phyloP scores from a whole-genome alignment of 106 monocot genomes.

The Alisma plantagoaquatica region DNA sequence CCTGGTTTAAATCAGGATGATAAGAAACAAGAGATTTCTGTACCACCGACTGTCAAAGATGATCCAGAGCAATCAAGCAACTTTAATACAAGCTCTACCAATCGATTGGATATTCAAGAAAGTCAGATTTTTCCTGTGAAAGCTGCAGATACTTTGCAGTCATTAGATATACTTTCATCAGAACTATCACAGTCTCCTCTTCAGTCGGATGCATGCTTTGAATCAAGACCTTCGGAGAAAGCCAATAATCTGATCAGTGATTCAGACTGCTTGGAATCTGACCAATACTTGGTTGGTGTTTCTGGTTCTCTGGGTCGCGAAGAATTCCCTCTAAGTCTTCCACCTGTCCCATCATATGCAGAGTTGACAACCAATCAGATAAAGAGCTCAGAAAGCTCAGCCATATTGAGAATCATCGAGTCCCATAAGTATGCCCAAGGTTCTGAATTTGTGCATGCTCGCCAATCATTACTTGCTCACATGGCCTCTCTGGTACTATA shows the following conservation, averaged over 20 bases:
- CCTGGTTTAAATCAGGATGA: conserved; percentile 7
- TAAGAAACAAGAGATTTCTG: conserved; percentile 18
- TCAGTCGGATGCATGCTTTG: conserved; percentile 22
- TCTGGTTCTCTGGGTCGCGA: conserved; percentile 22
- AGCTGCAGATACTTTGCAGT: conserved; percentile 15
- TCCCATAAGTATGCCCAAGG: conserved; percentile 26
- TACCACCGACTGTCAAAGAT: conserved; percentile 16
- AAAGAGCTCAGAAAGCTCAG: conserved; percentile 30
- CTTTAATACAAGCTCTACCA: conserved; percentile 8
- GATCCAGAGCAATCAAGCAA: conserved; percentile 19
- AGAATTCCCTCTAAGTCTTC: conserved; percentile 40
- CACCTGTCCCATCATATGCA: conserved; percentile 35
- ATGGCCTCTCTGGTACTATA: conserved; percentile 72
- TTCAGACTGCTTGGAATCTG: conserved; percentile 26
- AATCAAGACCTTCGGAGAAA: conserved; percentile 30
- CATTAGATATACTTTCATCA: conserved; percentile 22
- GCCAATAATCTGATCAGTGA: conserved; percentile 25
- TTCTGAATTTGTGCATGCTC: conserved; percentile 20
- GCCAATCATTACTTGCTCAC: conserved; percentile 64
- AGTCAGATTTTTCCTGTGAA: conserved; percentile 12
- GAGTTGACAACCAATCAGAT: conserved; percentile 53
- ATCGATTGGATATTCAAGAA: conserved; percentile 15
- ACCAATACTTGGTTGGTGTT: conserved; percentile 24
- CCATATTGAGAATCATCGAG: conserved; percentile 50
- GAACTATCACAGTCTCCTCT: conserved; percentile 23